Evolutionary conservation across 352 stramenopile genomes (phyloP).

Genomic region (Globisporangium paroecandrum): DNA sequence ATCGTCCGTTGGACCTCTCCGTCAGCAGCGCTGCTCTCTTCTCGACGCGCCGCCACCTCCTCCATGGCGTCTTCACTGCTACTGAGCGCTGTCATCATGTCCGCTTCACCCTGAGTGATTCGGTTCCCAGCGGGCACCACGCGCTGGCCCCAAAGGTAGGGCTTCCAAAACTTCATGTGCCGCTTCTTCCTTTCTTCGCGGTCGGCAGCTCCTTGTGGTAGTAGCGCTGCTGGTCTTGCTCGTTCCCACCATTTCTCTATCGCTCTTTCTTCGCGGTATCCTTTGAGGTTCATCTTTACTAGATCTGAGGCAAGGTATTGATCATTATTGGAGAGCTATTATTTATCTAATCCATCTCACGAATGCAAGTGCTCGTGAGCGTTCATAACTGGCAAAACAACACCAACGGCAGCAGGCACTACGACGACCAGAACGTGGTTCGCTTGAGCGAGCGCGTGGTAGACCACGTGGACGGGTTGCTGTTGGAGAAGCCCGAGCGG

Average conservation of each 20-base stretch:
- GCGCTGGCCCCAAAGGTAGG: not conserved
- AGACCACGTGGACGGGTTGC: slow-evolving; percentile 30
- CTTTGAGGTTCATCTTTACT: no score
- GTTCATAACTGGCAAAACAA: not conserved
- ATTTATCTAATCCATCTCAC: not conserved
- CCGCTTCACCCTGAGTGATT: not conserved
- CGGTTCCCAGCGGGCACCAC: no score
- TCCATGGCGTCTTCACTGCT: not conserved
- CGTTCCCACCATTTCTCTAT: no score
- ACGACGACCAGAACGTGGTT: not conserved
- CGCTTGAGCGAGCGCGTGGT: not conserved
- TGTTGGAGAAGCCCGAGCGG: slow-evolving; percentile 37
- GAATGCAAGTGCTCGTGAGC: not conserved
- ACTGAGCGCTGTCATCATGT: not conserved
- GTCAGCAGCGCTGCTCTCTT: not conserved
- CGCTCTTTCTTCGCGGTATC: no score
- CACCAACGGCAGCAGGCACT: not conserved
- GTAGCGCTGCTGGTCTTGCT: no score
- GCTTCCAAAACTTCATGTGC: not conserved
- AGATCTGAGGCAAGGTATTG: not conserved
- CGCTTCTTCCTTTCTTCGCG: not conserved
- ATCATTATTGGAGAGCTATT: not conserved
- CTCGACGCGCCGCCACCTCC: not conserved
- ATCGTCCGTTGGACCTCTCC: not conserved
- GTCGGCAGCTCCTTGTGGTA: not conserved